Evolutionary conservation across 345 rosid genomes (phyloP).

Genomic region (Camelina sativa): DNA sequence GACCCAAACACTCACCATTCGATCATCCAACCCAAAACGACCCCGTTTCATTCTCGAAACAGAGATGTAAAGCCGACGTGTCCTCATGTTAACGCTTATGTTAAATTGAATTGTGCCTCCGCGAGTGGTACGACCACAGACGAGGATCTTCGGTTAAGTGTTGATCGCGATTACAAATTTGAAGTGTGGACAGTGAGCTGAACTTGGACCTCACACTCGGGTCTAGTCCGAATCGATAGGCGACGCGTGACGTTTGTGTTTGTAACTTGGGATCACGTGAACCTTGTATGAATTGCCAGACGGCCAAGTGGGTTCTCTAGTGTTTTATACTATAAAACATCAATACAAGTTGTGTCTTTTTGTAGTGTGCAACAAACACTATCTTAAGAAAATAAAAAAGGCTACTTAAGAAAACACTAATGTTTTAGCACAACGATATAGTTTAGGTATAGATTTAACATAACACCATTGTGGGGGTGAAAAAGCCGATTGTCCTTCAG

Average conservation of each 20-base stretch:
- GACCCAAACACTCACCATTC: conserved; percentile 79
- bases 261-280: neutral
- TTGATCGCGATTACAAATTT: neutral
- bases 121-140: conserved; percentile 45
- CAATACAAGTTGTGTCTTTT: neutral
- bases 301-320: neutral
- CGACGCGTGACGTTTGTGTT: neutral
- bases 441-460: no score
- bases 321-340: neutral
- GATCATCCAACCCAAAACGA: conserved; percentile 38
- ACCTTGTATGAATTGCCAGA: neutral
- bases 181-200: conserved; percentile 15
- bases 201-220: conserved; percentile 42
- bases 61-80: neutral
- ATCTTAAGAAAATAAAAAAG: no score
- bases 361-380: neutral
- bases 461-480: no score
- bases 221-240: neutral
- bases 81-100: neutral
- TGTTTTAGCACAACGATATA: no score
- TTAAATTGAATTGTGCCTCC: neutral
- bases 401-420: no score
- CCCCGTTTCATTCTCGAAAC: conserved; percentile 13
- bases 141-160: conserved; percentile 37
- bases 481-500: no score